Evolutionary conservation across 495 filamentous ascomycete species (phyloP).

Genomic region (Rusavskia elegans): DNA sequence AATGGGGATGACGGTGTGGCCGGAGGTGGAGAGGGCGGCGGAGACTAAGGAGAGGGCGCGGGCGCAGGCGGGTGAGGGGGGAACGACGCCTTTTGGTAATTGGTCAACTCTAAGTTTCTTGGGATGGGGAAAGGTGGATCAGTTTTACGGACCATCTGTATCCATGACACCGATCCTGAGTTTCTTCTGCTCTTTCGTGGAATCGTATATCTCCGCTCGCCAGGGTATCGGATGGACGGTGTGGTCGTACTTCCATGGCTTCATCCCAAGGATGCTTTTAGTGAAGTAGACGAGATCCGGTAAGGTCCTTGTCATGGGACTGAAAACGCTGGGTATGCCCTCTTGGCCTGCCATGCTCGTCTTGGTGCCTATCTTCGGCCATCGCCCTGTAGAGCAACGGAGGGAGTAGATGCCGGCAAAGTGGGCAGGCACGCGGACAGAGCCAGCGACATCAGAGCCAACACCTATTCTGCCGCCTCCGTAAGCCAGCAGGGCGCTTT

Average conservation of each 20-base stretch:
- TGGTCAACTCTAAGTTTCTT: not conserved
- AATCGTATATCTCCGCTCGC: slow-evolving; percentile 42
- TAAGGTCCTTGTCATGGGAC: slow-evolving; percentile 83
- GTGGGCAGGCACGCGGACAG: slow-evolving; percentile 76
- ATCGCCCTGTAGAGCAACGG: slow-evolving; percentile 84
- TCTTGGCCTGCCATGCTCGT: slow-evolving; percentile 95
- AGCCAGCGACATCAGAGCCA: slow-evolving; percentile 88
- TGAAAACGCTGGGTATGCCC: slow-evolving; percentile 77
- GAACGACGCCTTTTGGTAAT: slow-evolving; percentile 44
- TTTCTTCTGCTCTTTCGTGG: slow-evolving; percentile 41
- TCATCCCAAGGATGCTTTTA: slow-evolving; percentile 51
- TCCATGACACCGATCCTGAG: slow-evolving; percentile 64
- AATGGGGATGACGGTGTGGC: slow-evolving; percentile 66
- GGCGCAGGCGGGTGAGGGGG: slow-evolving; percentile 69
- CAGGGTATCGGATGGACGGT: slow-evolving; percentile 74
- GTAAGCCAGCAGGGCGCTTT: slow-evolving; percentile 68
- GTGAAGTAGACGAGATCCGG: slow-evolving; percentile 77
- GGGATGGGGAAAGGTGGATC: too few relatives aligned
- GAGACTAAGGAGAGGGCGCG: slow-evolving; percentile 61
- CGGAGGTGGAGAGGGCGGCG: slow-evolving; percentile 46
- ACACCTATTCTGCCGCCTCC: slow-evolving; percentile 85
- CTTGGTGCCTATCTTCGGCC: slow-evolving; percentile 71
- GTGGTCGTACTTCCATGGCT: slow-evolving; percentile 86
- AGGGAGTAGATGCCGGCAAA: slow-evolving; percentile 83
- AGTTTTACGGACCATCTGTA: slow-evolving; percentile 43